Percentiles rank a stretch among this genome's conserved stretches.
These are phyloP conservation scores for Boletus calvinii DNA, from an alignment of 1,284 basidiomycete species.

Conservation along the genomic window DNA sequence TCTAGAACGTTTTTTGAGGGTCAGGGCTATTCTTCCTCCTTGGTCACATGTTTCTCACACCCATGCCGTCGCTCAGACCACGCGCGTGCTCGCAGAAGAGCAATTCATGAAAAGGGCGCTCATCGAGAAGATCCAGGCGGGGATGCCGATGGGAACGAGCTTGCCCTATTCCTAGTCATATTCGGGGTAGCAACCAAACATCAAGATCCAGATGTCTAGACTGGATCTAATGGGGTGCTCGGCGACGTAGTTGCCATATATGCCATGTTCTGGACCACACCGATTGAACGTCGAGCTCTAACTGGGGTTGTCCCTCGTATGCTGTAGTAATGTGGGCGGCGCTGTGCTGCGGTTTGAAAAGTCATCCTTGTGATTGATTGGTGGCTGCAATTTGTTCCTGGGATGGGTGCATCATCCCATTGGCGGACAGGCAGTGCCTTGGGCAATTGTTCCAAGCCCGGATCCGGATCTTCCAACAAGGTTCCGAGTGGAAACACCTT, in stretches of 20 bases:
- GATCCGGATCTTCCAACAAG: slow-evolving; percentile 36
- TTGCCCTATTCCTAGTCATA: slow-evolving; percentile 32
- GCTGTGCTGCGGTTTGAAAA: slow-evolving; percentile 27
- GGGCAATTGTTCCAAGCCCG: slow-evolving; percentile 32
- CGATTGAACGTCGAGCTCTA: slow-evolving; percentile 24
- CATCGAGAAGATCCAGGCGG: slow-evolving; percentile 80
- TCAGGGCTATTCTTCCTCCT: slow-evolving; percentile 39
- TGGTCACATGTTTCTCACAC: slow-evolving; percentile 27
- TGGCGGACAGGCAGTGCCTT: slow-evolving; percentile 32
- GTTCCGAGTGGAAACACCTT: slow-evolving; percentile 30
- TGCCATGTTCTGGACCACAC: slow-evolving; percentile 35
- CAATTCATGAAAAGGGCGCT: slow-evolving; percentile 93
- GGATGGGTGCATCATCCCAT: slow-evolving; percentile 13
- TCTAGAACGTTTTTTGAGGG: slow-evolving; percentile 88
- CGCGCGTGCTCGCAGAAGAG: slow-evolving; percentile 86
- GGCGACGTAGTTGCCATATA: slow-evolving; percentile 40
- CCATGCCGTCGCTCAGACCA: slow-evolving; percentile 54
- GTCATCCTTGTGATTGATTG: slow-evolving; percentile 29
- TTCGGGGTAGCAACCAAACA: slow-evolving; percentile 32
- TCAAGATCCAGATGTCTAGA: slow-evolving; percentile 29
- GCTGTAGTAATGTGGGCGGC: slow-evolving; percentile 18
- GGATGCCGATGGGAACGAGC: slow-evolving; percentile 58
- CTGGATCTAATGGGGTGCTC: slow-evolving; percentile 36
- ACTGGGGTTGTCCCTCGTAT: slow-evolving; percentile 26
- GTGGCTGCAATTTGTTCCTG: slow-evolving; percentile 35